These are phyloP conservation scores for Sisymbrium irio DNA, from an alignment of 345 rosid genomes.

Conservation along the genomic window DNA sequence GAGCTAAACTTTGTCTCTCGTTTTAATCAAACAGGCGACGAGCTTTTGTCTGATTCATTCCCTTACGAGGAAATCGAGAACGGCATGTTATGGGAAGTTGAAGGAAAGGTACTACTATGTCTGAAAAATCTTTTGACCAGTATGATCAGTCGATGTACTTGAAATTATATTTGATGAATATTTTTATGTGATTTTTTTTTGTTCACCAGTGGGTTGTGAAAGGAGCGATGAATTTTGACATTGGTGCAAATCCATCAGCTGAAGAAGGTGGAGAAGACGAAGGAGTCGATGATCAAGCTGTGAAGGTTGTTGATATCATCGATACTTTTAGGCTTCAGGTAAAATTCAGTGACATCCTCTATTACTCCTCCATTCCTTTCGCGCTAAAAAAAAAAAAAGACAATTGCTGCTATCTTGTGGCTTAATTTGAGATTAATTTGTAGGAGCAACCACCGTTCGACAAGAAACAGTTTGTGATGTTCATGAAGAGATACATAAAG, in stretches of 20 bases:
- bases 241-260: slow-evolving; percentile 90
- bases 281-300: slow-evolving; percentile 73
- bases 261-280: slow-evolving; percentile 78
- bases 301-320: slow-evolving; percentile 79
- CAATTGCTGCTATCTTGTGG: neutral
- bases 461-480: slow-evolving; percentile 66
- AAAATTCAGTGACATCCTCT: neutral
- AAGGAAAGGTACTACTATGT: slow-evolving; percentile 64
- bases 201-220: slow-evolving; percentile 74
- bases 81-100: slow-evolving; percentile 79
- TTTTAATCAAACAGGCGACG: slow-evolving; percentile 49
- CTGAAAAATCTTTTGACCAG: neutral
- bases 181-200: neutral
- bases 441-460: slow-evolving; percentile 92
- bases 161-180: neutral
- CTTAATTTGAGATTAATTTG: neutral
- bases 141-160: neutral
- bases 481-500: slow-evolving; percentile 75
- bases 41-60: slow-evolving; percentile 89
- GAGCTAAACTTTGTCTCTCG: neutral
- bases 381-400: neutral
- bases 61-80: slow-evolving; percentile 67
- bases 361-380: neutral
- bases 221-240: slow-evolving; percentile 68
- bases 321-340: slow-evolving; percentile 98